phyloP scores from a whole-genome alignment of 2,329 filamentous ascomycete species.

The Botryosphaeria dothidea region DNA sequence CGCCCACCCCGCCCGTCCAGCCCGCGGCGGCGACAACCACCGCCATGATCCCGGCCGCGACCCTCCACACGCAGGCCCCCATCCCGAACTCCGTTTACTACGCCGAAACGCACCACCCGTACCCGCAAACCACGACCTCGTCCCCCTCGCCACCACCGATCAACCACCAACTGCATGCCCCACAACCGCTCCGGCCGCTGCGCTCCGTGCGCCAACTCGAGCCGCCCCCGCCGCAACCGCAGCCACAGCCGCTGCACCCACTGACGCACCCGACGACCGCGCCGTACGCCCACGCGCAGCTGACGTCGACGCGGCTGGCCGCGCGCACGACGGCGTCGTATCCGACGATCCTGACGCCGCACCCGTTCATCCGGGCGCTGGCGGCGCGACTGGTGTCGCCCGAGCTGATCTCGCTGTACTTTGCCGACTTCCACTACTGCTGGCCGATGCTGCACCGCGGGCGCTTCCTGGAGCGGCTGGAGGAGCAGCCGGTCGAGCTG shows the following conservation, averaged over 20 bases:
- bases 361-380: not conserved
- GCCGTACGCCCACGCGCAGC: not conserved
- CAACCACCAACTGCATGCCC: not conserved
- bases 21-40: not conserved
- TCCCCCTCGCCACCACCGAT: not conserved
- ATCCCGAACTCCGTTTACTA: not conserved
- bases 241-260: not conserved
- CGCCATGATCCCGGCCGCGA: not conserved
- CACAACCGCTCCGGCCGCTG: not conserved
- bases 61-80: not conserved
- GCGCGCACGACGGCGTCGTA: not conserved
- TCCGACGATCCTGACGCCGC: not conserved
- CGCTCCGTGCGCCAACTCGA: not conserved
- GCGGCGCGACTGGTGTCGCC: not conserved
- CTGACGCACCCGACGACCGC: not conserved
- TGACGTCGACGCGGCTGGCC: not conserved
- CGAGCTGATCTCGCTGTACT: not conserved
- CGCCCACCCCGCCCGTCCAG: not conserved
- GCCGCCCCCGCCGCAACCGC: not conserved
- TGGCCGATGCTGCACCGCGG: conserved; percentile 4
- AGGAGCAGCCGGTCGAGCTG: not conserved
- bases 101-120: not conserved
- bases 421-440: not conserved
- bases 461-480: not conserved
- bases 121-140: not conserved